A percentile compares a stretch with the other conserved stretches of the same genome.
Evolutionary conservation across 371 early-diverging fungal species (phyloP).

Genomic region (Mycotypha africana): DNA sequence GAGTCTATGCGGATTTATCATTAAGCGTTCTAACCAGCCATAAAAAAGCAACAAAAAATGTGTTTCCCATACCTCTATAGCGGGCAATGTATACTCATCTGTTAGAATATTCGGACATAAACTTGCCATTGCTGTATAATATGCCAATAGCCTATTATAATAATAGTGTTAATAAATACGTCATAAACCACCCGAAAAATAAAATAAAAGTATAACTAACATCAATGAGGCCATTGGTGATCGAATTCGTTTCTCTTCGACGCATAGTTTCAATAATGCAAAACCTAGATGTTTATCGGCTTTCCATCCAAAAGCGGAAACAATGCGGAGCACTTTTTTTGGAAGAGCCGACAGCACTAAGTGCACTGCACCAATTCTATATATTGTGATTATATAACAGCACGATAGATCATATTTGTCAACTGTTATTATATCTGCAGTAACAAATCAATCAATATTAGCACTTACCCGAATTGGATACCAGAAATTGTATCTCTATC

Average conservation of each 20-base stretch:
- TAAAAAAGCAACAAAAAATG: neutral
- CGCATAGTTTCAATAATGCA: slow-evolving; percentile 46
- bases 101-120: slow-evolving; percentile 41
- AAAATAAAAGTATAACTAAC: no score
- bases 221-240: slow-evolving; percentile 61
- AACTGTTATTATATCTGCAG: neutral
- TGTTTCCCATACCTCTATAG: slow-evolving; percentile 43
- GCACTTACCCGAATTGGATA: slow-evolving; percentile 46
- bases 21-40: no score
- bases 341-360: slow-evolving; percentile 56
- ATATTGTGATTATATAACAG: slow-evolving; percentile 8
- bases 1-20: no score
- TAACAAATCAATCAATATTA: neutral
- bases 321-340: slow-evolving; percentile 53
- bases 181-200: no score
- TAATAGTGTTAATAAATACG: no score
- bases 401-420: no score
- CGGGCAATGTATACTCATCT: slow-evolving; percentile 43
- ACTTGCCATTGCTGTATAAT: slow-evolving; percentile 39
- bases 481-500: slow-evolving; percentile 48
- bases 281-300: slow-evolving; percentile 62
- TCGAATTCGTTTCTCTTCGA: slow-evolving; percentile 53
- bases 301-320: slow-evolving; percentile 60
- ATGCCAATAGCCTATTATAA: slow-evolving; percentile 36
- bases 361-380: slow-evolving; percentile 60